Evolutionary conservation across 495 filamentous ascomycete species (phyloP), one percentile per base, ranked within the genome.

Genomic region (Annulohypoxylon maeteangense): DNA sequence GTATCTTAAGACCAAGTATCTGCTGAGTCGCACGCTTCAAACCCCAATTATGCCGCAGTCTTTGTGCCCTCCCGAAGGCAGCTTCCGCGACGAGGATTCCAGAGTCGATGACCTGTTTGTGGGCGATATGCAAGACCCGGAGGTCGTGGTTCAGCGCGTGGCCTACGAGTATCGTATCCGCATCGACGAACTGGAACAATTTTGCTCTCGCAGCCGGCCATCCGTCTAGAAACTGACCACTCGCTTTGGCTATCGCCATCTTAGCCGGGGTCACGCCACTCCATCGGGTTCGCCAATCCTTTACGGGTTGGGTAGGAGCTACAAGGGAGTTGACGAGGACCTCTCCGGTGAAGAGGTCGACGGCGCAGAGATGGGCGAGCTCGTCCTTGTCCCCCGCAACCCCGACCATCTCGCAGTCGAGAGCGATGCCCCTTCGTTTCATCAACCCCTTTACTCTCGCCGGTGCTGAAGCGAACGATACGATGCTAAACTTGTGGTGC

Each of bases 401-500:
- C 0, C 74, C 74, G 2, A 83, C 83, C 81, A 85, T 86, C 65
- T 87, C 84, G 65, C 85, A 87, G 72, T 85, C 81, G n/a, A 87
- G 68, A 5, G 79, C 83, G 6, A 87, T 74, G 1, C 80, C 81
- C 4, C 51, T 68, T 54, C 56, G 68, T 57, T 55, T 71, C 3
- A 3, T 0, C 6, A 42, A 32, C 1, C 50, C 47, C 0, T 23
- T 2, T 1, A 32, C 25, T 12, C 23, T 61, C 14, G 45, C 16
- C 12, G 59, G 67, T 5, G 54, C 69, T 8, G 51, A 20, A 6
- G 56, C 4, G 23, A 70, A 74, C 0, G 6, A 42, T 10, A 36
- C 36, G 8, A 59, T 18, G 12, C 18, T 44, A 29, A 36, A 59
- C 0, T 56, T 68, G 16, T 44, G 18, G 7, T 16, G 12, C 10